Evolutionary conservation across 2,329 filamentous ascomycete species (phyloP).

Genomic region (Fusarium foetens): DNA sequence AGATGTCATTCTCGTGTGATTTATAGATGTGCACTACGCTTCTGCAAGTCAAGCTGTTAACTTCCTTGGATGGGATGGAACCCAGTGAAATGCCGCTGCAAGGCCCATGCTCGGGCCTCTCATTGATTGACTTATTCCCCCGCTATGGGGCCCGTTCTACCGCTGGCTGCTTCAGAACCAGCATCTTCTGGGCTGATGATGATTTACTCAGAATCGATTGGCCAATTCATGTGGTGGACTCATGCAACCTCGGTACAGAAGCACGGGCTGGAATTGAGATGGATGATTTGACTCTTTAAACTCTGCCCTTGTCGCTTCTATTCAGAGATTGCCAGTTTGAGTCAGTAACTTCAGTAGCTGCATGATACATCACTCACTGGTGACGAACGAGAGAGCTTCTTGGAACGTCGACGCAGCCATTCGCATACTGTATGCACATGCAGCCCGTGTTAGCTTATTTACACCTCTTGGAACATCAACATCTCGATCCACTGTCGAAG

Average conservation of each 20-base stretch:
- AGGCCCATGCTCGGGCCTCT: constrained; percentile 9
- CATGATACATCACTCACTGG: not conserved
- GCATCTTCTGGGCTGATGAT: constrained; percentile 24
- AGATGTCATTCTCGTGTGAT: constrained; percentile 21
- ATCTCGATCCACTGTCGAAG: constrained; percentile 20
- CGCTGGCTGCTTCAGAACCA: constrained; percentile 8
- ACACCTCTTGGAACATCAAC: constrained; percentile 2
- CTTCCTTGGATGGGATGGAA: not conserved
- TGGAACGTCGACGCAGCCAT: not conserved
- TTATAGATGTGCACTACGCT: not conserved
- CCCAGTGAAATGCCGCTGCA: constrained; percentile 19
- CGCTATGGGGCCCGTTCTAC: not conserved
- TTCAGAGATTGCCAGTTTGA: not conserved
- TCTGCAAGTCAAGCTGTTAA: constrained; percentile 1
- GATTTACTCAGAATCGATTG: constrained; percentile 31
- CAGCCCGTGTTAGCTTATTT: not conserved
- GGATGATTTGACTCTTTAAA: constrained; percentile 25
- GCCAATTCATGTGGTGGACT: constrained; percentile 27
- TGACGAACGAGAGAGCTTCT: not conserved
- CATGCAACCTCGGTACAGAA: constrained; percentile 31
- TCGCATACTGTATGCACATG: not conserved
- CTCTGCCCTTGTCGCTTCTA: constrained; percentile 18
- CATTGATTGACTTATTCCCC: constrained; percentile 18
- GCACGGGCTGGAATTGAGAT: constrained; percentile 10
- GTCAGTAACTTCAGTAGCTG: not conserved